phyloP scores from a whole-genome alignment of 495 filamentous ascomycete genomes.

The Evansstolkia leycettana region DNA sequence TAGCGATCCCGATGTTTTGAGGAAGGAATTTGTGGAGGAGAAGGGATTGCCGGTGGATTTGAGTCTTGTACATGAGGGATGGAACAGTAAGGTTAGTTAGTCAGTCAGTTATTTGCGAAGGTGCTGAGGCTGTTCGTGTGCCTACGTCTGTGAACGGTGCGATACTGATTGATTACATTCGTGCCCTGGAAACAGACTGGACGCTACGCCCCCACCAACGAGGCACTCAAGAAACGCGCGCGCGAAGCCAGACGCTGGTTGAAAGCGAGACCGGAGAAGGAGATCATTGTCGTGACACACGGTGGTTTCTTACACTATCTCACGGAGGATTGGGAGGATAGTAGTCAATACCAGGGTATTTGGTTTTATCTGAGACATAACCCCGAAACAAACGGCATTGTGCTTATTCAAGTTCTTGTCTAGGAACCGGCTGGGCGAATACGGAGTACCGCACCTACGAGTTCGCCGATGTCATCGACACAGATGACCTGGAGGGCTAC shows the following conservation, averaged over 20 bases:
- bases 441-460: conserved; percentile 67
- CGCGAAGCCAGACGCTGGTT: conserved; percentile 55
- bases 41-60: conserved; percentile 50
- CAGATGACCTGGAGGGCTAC: conserved; percentile 25
- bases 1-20: conserved; percentile 36
- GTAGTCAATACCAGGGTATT: conserved; percentile 41
- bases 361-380: conserved; percentile 1
- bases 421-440: conserved; percentile 76
- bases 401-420: neutral
- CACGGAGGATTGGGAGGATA: conserved; percentile 69
- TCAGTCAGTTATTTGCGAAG: no score
- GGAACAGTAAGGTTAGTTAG: conserved; percentile 58
- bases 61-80: conserved; percentile 43
- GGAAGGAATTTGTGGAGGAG: conserved; percentile 48
- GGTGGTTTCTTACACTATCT: conserved; percentile 66
- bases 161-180: no score
- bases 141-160: no score
- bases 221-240: conserved; percentile 50
- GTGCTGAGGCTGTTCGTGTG: no score
- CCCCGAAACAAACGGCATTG: neutral
- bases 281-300: conserved; percentile 64
- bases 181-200: conserved; percentile 21
- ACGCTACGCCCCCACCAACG: conserved; percentile 45
- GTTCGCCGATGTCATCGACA: conserved; percentile 40
- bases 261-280: conserved; percentile 39